A percentile compares a stretch with the other conserved stretches of the same genome.
phyloP scores from a whole-genome alignment of 73 alveolate species.

The Stentor roeselii region DNA sequence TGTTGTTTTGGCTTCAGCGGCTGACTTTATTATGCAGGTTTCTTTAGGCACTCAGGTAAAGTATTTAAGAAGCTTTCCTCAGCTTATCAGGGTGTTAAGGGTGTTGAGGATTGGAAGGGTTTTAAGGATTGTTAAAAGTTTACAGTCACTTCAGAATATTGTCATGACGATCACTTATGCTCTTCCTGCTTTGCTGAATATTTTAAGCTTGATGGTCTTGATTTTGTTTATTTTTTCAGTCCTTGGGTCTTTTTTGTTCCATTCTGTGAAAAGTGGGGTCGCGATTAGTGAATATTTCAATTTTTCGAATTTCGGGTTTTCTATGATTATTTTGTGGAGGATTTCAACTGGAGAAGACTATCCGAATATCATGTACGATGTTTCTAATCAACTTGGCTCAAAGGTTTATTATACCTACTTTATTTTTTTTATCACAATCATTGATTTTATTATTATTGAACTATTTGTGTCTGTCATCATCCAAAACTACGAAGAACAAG shows the following conservation, averaged over 20 bases:
- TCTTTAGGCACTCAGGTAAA: slow-evolving; percentile 64
- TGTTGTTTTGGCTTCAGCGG: slow-evolving; percentile 84
- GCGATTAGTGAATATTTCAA: slow-evolving; percentile 61
- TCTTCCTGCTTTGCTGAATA: slow-evolving; percentile 86
- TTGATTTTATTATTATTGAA: slow-evolving; percentile 50
- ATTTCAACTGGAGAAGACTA: slow-evolving; percentile 91
- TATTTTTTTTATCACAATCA: slow-evolving; percentile 36
- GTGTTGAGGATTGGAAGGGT: slow-evolving; percentile 69
- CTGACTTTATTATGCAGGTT: slow-evolving; percentile 73
- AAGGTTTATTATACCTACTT: slow-evolving; percentile 61
- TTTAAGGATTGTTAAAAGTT: slow-evolving; percentile 60
- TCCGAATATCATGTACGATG: slow-evolving; percentile 68
- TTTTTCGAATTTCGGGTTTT: slow-evolving; percentile 67
- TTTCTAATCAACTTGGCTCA: slow-evolving; percentile 55
- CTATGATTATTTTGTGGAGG: slow-evolving; percentile 69
- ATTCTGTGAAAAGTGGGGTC: slow-evolving; percentile 50
- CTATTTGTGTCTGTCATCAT: slow-evolving; percentile 61
- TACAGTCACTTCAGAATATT: slow-evolving; percentile 65
- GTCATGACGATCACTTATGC: slow-evolving; percentile 74
- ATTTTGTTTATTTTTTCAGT: slow-evolving; percentile 83
- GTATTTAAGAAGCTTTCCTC: slow-evolving; percentile 59
- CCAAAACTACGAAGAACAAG: slow-evolving; percentile 54
- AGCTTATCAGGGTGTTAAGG: slow-evolving; percentile 60
- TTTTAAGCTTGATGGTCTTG: slow-evolving; percentile 73
- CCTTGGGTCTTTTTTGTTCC: slow-evolving; percentile 84